Base-by-base conservation (phyloP, 768 basidiomycete species). In the Macrolepiota albuminosa region DNA sequence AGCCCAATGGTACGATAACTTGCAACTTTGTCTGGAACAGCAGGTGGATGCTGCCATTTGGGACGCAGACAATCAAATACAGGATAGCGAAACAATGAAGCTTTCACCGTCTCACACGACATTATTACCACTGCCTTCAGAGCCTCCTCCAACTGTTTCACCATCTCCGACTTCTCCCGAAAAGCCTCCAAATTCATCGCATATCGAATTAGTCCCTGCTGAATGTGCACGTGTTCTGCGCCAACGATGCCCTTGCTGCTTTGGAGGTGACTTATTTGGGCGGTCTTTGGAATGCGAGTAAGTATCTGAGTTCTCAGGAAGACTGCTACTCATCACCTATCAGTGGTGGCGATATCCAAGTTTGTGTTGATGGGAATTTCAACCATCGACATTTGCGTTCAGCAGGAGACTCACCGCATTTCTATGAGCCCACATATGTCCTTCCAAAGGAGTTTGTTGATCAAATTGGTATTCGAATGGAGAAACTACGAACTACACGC, bases 401-500 rank as follows among this genome's bases (percentile, higher is more conserved):
- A 21, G 21, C 21, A 21, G 21, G 21, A 21, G 21, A 21, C 21
- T 21, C 21, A 21, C 21, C 21, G 1, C 21, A 21, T 21, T 21
- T 21, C 21, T 21, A 21, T 21, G 21, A 21, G 1, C 21, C 21
- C 21, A 21, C 21, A 1, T 73, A 72, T 42, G 64, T 79, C 76
- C 45, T 46, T 76, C 16, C 61, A 69, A 3, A 76, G 75, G 33
- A 60, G 40, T 61, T 72, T n/a, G 74, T 80, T 0, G 74, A 78
- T 45, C 37, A n/a, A 0, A 67, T 75, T 39, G 73, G 76, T 0
- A 18, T 73, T 77, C 3, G 60, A 63, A 2, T 14, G 16, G 1
- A 64, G 0, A 67, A 72, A 0, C 62, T 64, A 10, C 40, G 69
- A 9, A 73, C 71, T 54, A 58, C 40, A 21, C 57, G 21, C 8